Evolutionary conservation across 768 basidiomycete genomes (phyloP), one percentile per base, ranked within the genome.

Genomic region (Lyophyllum semitale): DNA sequence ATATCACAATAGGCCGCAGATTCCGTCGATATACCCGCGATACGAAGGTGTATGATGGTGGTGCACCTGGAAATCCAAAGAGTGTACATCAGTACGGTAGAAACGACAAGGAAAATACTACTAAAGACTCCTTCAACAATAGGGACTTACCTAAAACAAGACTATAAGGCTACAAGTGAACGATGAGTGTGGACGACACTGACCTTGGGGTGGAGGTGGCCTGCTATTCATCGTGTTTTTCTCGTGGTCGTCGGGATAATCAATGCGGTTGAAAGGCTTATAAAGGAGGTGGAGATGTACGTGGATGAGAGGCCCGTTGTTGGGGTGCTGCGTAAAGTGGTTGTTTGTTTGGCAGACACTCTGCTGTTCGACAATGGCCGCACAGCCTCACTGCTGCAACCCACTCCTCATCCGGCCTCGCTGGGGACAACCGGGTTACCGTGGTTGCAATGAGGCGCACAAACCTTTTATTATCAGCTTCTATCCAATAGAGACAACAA

Each of bases 31-130:
- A 89, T 25, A 84, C 65, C 59, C 81, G 77, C 35, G 75, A 76
- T 17, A 83, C 78, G 65, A 83, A 83, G n/a, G 78, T 77, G 71
- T 85, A 88, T 1, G 82, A 72, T 3, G 85, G 84, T 20, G 83
- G 76, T 53, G 80, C 61, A 52, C 77, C 73, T 85, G 64, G 5
- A 38, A 38, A 4, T 7, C n/a, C 37, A n/a, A 38, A 38, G 17
- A 30, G 30, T 4, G 12, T 3, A 44, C 1, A 23, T 58, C 8
- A 38, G 51, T 22, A 33, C 2, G 5, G 8, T 8, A n/a, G 13
- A 17, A 12, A 37, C 35, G 3, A 17, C 12, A 43, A 18, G 25
- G 43, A 43, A 35, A 15, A 35, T 35, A 9, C 17, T 9, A 35
- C 17, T 15, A 35, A 35, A 42, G 11, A 17, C 17, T 51, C 27